Evolutionary conservation across 306 rosid species (phyloP).

Genomic region (Pterocarpus santalinus): DNA sequence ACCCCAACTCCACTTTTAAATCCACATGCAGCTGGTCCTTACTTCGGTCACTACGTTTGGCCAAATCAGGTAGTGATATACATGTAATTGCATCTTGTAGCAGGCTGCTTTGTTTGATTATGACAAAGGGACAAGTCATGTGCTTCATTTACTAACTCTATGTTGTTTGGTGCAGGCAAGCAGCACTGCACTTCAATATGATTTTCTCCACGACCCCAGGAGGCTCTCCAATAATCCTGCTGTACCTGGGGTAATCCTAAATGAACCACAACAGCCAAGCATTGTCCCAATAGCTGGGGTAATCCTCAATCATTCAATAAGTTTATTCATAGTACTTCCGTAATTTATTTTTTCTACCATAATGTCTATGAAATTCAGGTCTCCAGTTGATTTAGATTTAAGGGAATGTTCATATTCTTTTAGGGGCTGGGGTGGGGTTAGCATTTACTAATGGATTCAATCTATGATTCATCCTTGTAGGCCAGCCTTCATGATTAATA

Average conservation of each 20-base stretch:
- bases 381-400: conserved; percentile 32
- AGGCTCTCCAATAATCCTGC: conserved; percentile 34
- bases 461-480: conserved; percentile 1
- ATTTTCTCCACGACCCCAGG: conserved; percentile 35
- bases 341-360: not conserved
- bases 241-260: conserved; percentile 35
- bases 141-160: conserved; percentile 34
- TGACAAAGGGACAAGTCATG: conserved; percentile 28
- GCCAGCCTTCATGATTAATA: conserved; percentile 13
- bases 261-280: not conserved
- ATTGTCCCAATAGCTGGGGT: conserved; percentile 35
- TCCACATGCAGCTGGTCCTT: conserved; percentile 43
- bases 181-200: conserved; percentile 28
- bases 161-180: conserved; percentile 43
- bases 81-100: conserved; percentile 17
- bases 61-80: conserved; percentile 54
- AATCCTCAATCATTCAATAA: conserved; percentile 29
- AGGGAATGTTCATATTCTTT: conserved; percentile 11
- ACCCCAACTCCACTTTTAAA: conserved; percentile 34
- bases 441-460: conserved; percentile 9
- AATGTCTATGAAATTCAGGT: conserved; percentile 12
- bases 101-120: conserved; percentile 37
- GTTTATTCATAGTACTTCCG: not conserved
- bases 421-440: conserved; percentile 8
- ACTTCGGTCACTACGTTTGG: conserved; percentile 38